These are phyloP conservation scores for Sutorius australiensis DNA, from an alignment of 768 basidiomycete species.

Conservation along the genomic window DNA sequence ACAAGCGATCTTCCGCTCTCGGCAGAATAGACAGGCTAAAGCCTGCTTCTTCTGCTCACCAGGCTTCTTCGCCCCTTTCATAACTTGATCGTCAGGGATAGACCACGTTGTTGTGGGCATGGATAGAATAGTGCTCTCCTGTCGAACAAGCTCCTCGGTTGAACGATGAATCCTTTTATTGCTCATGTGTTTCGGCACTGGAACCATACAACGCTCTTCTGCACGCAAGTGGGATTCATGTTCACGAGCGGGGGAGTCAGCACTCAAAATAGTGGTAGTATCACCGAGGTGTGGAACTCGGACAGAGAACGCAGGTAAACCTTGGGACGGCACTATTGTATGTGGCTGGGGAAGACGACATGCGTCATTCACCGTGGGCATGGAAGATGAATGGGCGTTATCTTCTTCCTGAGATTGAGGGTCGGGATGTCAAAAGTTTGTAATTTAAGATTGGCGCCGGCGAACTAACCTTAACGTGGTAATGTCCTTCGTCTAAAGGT, in stretches of 20 bases:
- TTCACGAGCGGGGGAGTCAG: constrained; percentile 17
- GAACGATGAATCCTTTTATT: constrained; percentile 30
- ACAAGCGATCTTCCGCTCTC: constrained; percentile 50
- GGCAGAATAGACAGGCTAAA: constrained; percentile 46
- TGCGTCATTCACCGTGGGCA: constrained; percentile 21
- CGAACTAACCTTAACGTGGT: constrained; percentile 29
- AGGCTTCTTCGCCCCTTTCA: constrained; percentile 32
- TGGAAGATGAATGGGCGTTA: constrained; percentile 17
- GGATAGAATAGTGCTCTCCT: constrained; percentile 22
- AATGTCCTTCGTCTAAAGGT: constrained; percentile 24
- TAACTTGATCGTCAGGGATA: constrained; percentile 31
- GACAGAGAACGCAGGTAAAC: constrained; percentile 8
- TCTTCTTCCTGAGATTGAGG: constrained; percentile 30
- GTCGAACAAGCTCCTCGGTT: constrained; percentile 28
- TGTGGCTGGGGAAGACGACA: constrained; percentile 22
- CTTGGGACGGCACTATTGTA: constrained; percentile 25
- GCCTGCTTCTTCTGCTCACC: constrained; percentile 43
- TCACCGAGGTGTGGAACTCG: constrained; percentile 15
- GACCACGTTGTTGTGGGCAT: constrained; percentile 32
- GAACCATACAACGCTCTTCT: constrained; percentile 22
- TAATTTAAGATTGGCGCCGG: constrained; percentile 29
- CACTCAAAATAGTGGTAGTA: constrained; percentile 3
- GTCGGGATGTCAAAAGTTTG: constrained; percentile 21
- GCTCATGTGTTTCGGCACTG: constrained; percentile 19
- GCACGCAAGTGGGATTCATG: constrained; percentile 21